A percentile compares a stretch with the other conserved stretches of the same genome.
phyloP scores from a whole-genome alignment of 2,329 filamentous ascomycete species.

The Pseudopyricularia cyperi region DNA sequence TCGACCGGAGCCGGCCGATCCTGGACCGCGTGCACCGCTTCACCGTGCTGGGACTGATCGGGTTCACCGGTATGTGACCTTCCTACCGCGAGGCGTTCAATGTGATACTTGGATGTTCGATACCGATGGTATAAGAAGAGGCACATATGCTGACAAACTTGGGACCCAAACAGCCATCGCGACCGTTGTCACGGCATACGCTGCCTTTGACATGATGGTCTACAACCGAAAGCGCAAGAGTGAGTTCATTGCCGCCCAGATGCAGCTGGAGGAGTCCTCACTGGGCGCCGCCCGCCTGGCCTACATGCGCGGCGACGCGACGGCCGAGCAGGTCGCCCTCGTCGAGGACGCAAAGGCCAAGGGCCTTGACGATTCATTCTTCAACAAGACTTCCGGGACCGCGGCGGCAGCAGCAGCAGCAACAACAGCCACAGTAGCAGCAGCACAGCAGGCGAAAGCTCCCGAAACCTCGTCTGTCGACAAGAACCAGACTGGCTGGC shows the following conservation, averaged over 20 bases:
- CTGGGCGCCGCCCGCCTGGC: slow-evolving; percentile 45
- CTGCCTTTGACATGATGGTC: slow-evolving; percentile 46
- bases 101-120: too few species aligned
- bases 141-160: background rate
- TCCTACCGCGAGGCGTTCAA: too few species aligned
- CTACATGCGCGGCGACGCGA: slow-evolving; percentile 45
- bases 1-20: slow-evolving; percentile 33
- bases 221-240: slow-evolving; percentile 46
- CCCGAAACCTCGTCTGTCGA: background rate
- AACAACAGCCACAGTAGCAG: slow-evolving; percentile 5
- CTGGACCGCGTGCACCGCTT: slow-evolving; percentile 43
- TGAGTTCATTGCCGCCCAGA: slow-evolving; percentile 44
- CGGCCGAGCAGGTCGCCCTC: slow-evolving; percentile 39
- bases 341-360: slow-evolving; percentile 43
- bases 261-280: slow-evolving; percentile 37
- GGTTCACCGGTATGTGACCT: slow-evolving; percentile 37
- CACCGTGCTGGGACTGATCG: slow-evolving; percentile 39
- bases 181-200: slow-evolving; percentile 42
- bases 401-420: background rate
- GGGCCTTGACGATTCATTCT: slow-evolving; percentile 20
- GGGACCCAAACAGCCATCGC: slow-evolving; percentile 30
- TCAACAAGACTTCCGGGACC: slow-evolving; percentile 29
- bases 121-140: too few species aligned
- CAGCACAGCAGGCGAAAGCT: slow-evolving; percentile 11
- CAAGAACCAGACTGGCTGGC: slow-evolving; percentile 7